Percentiles rank a stretch among this genome's conserved stretches.
Evolutionary conservation across 495 filamentous ascomycete species (phyloP).

Genomic region (Xylaria nigripes): DNA sequence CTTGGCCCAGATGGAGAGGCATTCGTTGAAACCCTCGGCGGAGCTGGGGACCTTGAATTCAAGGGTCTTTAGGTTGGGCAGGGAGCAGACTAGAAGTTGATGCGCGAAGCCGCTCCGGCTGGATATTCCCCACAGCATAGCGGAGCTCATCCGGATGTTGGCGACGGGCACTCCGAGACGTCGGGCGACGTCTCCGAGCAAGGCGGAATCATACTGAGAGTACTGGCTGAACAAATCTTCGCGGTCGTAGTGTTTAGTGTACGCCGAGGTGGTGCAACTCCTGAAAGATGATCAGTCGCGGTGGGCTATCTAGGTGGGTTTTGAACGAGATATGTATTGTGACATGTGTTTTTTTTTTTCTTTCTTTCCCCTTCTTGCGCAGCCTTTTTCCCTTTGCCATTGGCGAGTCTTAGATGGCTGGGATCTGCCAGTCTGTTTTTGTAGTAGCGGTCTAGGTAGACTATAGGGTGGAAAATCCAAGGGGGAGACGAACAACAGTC

Average conservation of each 20-base stretch:
- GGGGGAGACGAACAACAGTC: not conserved
- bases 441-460: not conserved
- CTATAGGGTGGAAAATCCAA: not conserved
- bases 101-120: conserved; percentile 12
- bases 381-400: not conserved
- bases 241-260: conserved; percentile 12
- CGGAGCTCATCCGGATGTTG: conserved; percentile 12
- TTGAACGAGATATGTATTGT: not conserved
- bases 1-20: conserved; percentile 12
- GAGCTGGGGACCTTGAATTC: conserved; percentile 12
- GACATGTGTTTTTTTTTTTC: too few species aligned
- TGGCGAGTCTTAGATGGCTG: not conserved
- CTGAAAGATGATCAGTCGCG: conserved; percentile 9
- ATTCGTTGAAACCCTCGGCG: conserved; percentile 12
- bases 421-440: not conserved
- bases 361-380: too few species aligned
- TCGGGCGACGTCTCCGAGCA: conserved; percentile 11
- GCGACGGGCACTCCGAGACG: conserved; percentile 9
- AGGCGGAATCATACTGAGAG: conserved; percentile 12
- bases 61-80: conserved; percentile 7
- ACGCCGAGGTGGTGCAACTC: conserved; percentile 10
- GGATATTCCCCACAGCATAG: conserved; percentile 7
- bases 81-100: conserved; percentile 10
- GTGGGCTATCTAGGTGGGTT: not conserved
- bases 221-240: conserved; percentile 12